These are phyloP conservation scores for Bertia moriformis DNA, from an alignment of 2,329 filamentous ascomycete species.

Conservation along the genomic window DNA sequence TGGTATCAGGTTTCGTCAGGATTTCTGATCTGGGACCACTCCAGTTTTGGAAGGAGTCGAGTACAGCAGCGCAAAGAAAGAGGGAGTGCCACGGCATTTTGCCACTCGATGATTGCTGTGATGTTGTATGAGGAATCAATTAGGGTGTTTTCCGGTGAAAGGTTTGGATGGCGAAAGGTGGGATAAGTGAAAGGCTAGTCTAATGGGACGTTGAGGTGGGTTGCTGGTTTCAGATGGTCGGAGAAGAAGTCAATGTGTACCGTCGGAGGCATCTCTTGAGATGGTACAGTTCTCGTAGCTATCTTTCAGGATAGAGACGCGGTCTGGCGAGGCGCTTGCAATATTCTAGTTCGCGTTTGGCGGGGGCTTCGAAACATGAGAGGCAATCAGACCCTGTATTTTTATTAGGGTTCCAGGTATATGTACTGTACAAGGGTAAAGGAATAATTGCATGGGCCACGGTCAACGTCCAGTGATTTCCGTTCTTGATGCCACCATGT, in stretches of 20 bases:
- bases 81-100: neutral
- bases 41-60: neutral
- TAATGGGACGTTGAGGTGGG: conserved; percentile 4
- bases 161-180: conserved; percentile 10
- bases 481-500: conserved; percentile 11
- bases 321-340: conserved; percentile 9
- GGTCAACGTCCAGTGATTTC: conserved; percentile 6
- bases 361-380: conserved; percentile 7
- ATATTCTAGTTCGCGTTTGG: conserved; percentile 10
- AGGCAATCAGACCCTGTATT: conserved; percentile 1
- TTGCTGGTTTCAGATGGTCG: neutral
- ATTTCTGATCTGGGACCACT: neutral
- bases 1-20: neutral
- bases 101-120: neutral
- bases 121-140: neutral
- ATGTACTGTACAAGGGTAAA: neutral
- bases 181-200: conserved; percentile 6
- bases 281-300: conserved; percentile 8
- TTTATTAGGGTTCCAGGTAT: neutral
- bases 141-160: conserved; percentile 4
- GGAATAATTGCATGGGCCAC: conserved; percentile 9
- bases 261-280: conserved; percentile 6
- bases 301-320: conserved; percentile 8
- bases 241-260: neutral
- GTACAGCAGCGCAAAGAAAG: neutral